A percentile compares a stretch with the other conserved stretches of the same genome.
These are phyloP conservation scores for Carnegiea gigantea DNA, from an alignment of 179 eudicot genomes.

Conservation along the genomic window DNA sequence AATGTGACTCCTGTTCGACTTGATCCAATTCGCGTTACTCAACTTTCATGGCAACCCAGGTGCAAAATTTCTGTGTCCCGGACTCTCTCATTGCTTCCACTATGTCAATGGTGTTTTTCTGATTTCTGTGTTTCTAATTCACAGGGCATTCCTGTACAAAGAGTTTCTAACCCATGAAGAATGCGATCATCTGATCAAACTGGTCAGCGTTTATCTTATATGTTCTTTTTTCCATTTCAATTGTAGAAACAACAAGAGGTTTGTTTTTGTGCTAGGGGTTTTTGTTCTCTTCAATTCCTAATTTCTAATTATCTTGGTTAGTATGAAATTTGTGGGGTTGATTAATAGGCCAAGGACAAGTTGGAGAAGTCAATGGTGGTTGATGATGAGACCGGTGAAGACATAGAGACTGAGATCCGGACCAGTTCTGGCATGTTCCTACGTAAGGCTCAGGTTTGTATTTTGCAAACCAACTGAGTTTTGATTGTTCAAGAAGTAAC, in stretches of 20 bases:
- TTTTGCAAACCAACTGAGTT: background rate
- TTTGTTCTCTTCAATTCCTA: background rate
- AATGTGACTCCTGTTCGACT: slow-evolving; percentile 33
- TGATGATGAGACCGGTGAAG: slow-evolving; percentile 74
- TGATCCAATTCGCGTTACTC: slow-evolving; percentile 84
- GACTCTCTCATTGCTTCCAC: background rate
- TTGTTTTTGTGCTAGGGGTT: no score
- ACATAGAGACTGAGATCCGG: slow-evolving; percentile 64
- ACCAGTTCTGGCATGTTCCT: slow-evolving; percentile 94
- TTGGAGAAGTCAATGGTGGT: slow-evolving; percentile 90
- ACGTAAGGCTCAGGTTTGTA: slow-evolving; percentile 59
- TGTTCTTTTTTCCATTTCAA: no score
- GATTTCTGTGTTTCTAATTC: background rate
- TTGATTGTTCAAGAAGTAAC: background rate
- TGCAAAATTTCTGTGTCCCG: background rate
- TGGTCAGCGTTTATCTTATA: slow-evolving; percentile 38
- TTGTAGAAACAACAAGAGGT: no score
- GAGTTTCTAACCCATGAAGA: slow-evolving; percentile 63
- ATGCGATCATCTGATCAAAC: slow-evolving; percentile 75
- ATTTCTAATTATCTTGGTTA: background rate
- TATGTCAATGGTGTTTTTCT: background rate
- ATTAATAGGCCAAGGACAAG: slow-evolving; percentile 66
- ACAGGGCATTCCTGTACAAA: slow-evolving; percentile 74
- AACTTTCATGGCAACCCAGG: slow-evolving; percentile 92
- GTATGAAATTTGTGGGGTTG: background rate